Evolutionary conservation across 2,329 filamentous ascomycete species (phyloP).

Genomic region (Orbilia oligospora): DNA sequence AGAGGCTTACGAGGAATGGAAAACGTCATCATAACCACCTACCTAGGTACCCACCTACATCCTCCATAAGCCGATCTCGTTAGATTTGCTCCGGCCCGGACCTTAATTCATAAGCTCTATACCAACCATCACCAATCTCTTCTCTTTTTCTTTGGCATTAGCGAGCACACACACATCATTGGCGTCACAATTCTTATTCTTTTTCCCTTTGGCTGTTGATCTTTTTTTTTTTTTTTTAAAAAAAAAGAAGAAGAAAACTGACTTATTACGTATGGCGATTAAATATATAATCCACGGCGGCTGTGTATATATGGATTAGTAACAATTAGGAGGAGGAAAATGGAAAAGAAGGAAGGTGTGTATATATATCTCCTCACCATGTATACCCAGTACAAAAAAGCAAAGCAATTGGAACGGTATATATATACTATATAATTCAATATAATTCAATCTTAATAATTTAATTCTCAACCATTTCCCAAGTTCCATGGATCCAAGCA

Average conservation of each 20-base stretch:
- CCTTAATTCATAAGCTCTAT: not conserved
- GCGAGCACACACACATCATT: slow-evolving; percentile 5
- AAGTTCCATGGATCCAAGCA: not conserved
- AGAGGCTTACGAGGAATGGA: slow-evolving; percentile 51
- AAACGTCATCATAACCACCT: slow-evolving; percentile 17
- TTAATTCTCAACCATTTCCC: not conserved
- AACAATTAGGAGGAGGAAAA: not conserved
- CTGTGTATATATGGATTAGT: slow-evolving; percentile 3
- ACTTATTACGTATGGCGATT: too few relatives aligned
- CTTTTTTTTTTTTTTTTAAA: not conserved
- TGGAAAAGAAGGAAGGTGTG: not conserved
- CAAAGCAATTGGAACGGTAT: not conserved
- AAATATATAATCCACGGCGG: not conserved
- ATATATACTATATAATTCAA: not conserved
- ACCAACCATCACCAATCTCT: slow-evolving; percentile 22
- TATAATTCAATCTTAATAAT: not conserved
- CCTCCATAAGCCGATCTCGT: not conserved
- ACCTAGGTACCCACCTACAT: not conserved
- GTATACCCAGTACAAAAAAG: not conserved
- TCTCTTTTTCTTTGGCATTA: slow-evolving; percentile 24
- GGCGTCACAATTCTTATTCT: not conserved
- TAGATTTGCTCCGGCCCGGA: not conserved
- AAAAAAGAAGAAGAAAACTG: too few relatives aligned
- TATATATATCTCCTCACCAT: slow-evolving; percentile 22
- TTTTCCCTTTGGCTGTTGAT: not conserved